Base-by-base conservation (phyloP, 768 basidiomycete genomes). In the Sarcomyxa edulis region DNA sequence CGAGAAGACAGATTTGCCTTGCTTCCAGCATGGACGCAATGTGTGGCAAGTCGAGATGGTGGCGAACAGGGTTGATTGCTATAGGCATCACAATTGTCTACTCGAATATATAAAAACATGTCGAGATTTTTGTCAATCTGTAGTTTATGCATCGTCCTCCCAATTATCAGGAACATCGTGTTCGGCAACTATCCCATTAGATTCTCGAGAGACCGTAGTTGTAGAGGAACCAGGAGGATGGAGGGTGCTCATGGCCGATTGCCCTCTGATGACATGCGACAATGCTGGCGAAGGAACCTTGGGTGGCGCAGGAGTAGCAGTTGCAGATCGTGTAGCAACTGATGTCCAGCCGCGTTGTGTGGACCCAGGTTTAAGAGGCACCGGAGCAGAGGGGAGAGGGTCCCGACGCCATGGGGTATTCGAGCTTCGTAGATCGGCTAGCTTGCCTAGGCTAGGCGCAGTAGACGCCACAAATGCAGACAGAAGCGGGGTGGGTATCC, bases 401-500 rank as follows among this genome's bases (percentile, higher is more conserved):
- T 7, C 6, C 2, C 18, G 1, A 2, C 7, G 15, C 32, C 24
- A 20, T 37, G 23, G 5, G 37, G 21, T 18, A 30, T 18, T 15
- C 36, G 35, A 16, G 35, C 26, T 36, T 40, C 11, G 42, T 35
- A 84, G 48, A 51, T 84, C 78, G 0, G 72, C 64, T 5, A 86
- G 64, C 50, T 76, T 81, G 1, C 86, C 84, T 4, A 81, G 65
- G 41, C 60, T 68, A 1, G 54, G 27, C 7, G 55, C 28, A 12
- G 62, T 53, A 3, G 58, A 50, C 1, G 63, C 45, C 31, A 70
- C 54, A 30, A 51, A 51, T 3, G 61, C 49, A 1, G 88, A 90
- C 5, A 97, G 69, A 3, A 82, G 62, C 1, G 88, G 87, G 1
- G 49, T 55, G 0, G 93, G 92, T 5, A 89, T 61, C 16, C 89